phyloP scores from a whole-genome alignment of 2,329 filamentous ascomycete species.

The Sporothrix globosa region DNA sequence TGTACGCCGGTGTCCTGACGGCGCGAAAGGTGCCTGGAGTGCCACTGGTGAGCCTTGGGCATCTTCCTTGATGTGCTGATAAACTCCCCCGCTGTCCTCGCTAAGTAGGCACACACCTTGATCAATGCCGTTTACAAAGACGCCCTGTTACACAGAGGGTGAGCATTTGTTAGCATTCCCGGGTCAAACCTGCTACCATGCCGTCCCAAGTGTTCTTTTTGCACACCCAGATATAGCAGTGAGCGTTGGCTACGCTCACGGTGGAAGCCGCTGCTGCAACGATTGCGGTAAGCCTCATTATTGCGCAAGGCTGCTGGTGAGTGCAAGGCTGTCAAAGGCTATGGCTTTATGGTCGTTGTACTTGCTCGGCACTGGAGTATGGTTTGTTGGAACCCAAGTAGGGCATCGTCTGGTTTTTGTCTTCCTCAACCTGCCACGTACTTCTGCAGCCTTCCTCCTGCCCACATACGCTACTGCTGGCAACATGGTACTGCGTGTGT shows the following conservation, averaged over 20 bases:
- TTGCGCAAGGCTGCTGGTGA: not conserved
- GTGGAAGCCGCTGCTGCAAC: slow-evolving; percentile 20
- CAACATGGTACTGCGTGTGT: not conserved
- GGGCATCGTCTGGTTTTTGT: not conserved
- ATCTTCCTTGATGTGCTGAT: not conserved
- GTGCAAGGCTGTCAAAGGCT: not conserved
- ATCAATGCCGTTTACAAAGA: slow-evolving; percentile 39
- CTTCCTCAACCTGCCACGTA: not conserved
- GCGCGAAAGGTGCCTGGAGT: slow-evolving; percentile 34
- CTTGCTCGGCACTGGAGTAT: not conserved
- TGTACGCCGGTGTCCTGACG: slow-evolving; percentile 40
- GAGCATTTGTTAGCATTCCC: not conserved
- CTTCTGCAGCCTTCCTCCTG: not conserved
- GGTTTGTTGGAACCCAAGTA: not conserved
- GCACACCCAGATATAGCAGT: slow-evolving; percentile 38
- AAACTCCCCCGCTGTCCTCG: not conserved
- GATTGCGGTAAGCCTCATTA: slow-evolving; percentile 5
- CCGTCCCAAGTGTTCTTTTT: not conserved
- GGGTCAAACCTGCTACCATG: not conserved
- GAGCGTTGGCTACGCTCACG: slow-evolving; percentile 33
- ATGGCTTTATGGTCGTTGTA: not conserved
- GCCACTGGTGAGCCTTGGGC: not conserved
- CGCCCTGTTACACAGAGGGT: slow-evolving; percentile 32
- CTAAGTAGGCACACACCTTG: slow-evolving; percentile 32
- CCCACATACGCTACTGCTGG: not conserved